Evolutionary conservation across 2,329 filamentous ascomycete genomes (phyloP).

Genomic region (Fusarium agapanthi): DNA sequence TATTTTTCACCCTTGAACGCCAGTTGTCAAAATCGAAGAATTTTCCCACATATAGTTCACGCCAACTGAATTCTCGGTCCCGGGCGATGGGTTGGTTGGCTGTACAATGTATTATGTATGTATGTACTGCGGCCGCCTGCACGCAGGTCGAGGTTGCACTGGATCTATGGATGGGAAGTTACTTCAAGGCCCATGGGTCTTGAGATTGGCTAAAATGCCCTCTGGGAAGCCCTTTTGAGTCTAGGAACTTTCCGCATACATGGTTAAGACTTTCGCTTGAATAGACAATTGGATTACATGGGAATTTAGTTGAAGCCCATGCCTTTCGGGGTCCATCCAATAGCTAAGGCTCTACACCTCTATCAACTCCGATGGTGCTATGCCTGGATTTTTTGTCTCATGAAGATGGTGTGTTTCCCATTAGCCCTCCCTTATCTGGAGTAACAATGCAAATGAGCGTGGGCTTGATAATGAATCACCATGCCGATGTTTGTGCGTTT

Average conservation of each 20-base stretch:
- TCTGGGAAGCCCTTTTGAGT: slow-evolving; percentile 8
- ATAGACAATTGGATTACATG: slow-evolving; percentile 22
- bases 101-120: not conserved
- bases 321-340: slow-evolving; percentile 22
- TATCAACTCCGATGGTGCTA: not conserved
- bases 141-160: slow-evolving; percentile 22
- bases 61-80: slow-evolving; percentile 10
- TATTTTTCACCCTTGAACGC: not conserved
- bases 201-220: slow-evolving; percentile 5
- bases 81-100: slow-evolving; percentile 3
- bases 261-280: slow-evolving; percentile 14
- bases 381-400: slow-evolving; percentile 17
- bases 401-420: slow-evolving; percentile 18
- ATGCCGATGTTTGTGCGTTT: slow-evolving; percentile 12
- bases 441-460: slow-evolving; percentile 6
- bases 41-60: slow-evolving; percentile 5
- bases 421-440: slow-evolving; percentile 30
- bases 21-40: not conserved
- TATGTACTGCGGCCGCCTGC: slow-evolving; percentile 22
- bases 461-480: slow-evolving; percentile 35
- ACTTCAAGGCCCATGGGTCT: not conserved
- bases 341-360: slow-evolving; percentile 13
- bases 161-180: slow-evolving; percentile 28
- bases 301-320: slow-evolving; percentile 16
- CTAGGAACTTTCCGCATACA: slow-evolving; percentile 25